Evolutionary conservation across 1,139 yeast species (phyloP).

Genomic region (Protomyces gravidus): DNA sequence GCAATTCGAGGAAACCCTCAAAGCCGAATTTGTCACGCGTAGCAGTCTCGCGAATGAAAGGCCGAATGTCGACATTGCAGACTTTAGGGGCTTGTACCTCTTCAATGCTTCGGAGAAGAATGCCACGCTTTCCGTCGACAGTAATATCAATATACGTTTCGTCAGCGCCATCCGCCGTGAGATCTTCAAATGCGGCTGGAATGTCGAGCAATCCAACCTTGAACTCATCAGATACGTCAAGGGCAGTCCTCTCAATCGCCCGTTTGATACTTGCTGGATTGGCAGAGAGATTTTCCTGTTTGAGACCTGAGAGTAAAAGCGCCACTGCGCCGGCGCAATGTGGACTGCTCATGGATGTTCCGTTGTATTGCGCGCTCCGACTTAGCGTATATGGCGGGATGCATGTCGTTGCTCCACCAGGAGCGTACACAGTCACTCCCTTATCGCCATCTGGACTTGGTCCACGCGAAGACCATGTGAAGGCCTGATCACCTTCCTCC

Average conservation of each 20-base stretch:
- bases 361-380: slow-evolving; percentile 32
- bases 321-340: slow-evolving; percentile 32
- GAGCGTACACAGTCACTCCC: slow-evolving; percentile 32
- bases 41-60: slow-evolving; percentile 23
- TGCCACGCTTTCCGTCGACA: slow-evolving; percentile 27
- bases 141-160: slow-evolving; percentile 26
- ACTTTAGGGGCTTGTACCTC: slow-evolving; percentile 15
- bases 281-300: slow-evolving; percentile 20
- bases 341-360: slow-evolving; percentile 32
- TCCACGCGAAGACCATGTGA: slow-evolving; percentile 32
- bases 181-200: slow-evolving; percentile 28
- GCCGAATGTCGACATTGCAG: slow-evolving; percentile 24
- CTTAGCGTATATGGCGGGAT: slow-evolving; percentile 31
- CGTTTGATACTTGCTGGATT: slow-evolving; percentile 27
- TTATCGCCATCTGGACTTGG: slow-evolving; percentile 31
- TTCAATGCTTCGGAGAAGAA: slow-evolving; percentile 26
- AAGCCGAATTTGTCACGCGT: slow-evolving; percentile 23
- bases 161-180: slow-evolving; percentile 7
- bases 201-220: slow-evolving; percentile 30
- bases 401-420: slow-evolving; percentile 32
- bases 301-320: slow-evolving; percentile 29
- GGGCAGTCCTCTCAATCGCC: slow-evolving; percentile 25
- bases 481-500: slow-evolving; percentile 27
- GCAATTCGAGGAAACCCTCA: slow-evolving; percentile 20
- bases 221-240: slow-evolving; percentile 28